Conservation (phyloP, 2,329 filamentous ascomycete genomes). For the Lojkania enalia region DNA sequence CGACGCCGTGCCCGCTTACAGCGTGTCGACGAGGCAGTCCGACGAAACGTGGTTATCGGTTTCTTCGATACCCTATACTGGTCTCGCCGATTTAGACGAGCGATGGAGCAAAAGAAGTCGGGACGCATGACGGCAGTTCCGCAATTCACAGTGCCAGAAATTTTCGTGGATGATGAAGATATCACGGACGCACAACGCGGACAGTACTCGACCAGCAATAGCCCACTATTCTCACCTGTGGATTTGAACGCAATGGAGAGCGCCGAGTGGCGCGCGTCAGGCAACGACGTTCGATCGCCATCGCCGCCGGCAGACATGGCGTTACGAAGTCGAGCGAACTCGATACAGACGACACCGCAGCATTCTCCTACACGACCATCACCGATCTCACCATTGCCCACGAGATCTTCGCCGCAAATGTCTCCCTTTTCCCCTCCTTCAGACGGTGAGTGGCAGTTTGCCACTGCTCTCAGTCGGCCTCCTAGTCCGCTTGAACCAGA, state of each 20-base stretch:
- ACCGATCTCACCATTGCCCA: constrained; percentile 17
- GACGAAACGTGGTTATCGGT: constrained; percentile 83
- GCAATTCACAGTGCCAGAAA: constrained; percentile 83
- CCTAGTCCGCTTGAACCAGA: constrained; percentile 40
- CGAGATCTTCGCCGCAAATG: constrained; percentile 24
- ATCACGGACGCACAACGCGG: constrained; percentile 48
- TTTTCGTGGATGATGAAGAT: constrained; percentile 81
- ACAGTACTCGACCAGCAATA: constrained; percentile 38
- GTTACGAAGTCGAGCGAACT: constrained; percentile 41
- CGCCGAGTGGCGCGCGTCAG: constrained; percentile 30
- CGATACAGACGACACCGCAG: constrained; percentile 44
- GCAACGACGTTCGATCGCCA: constrained; percentile 27
- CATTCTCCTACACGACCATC: constrained; percentile 37
- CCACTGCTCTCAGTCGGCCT: constrained; percentile 47
- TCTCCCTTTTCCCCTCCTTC: constrained; percentile 35
- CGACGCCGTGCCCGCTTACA: constrained; percentile 87
- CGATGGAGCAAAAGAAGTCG: constrained; percentile 68
- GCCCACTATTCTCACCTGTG: constrained; percentile 39
- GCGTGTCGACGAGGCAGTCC: constrained; percentile 91
- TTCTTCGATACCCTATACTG: constrained; percentile 97
- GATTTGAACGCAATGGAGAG: constrained; percentile 26
- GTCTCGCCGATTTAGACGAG: constrained; percentile 77
- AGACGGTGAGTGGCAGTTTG: constrained; percentile 51
- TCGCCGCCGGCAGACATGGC: constrained; percentile 37
- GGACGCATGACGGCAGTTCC: constrained; percentile 79